phyloP scores from a whole-genome alignment of 2,329 filamentous ascomycete genomes.

The Talaromyces marneffei region DNA sequence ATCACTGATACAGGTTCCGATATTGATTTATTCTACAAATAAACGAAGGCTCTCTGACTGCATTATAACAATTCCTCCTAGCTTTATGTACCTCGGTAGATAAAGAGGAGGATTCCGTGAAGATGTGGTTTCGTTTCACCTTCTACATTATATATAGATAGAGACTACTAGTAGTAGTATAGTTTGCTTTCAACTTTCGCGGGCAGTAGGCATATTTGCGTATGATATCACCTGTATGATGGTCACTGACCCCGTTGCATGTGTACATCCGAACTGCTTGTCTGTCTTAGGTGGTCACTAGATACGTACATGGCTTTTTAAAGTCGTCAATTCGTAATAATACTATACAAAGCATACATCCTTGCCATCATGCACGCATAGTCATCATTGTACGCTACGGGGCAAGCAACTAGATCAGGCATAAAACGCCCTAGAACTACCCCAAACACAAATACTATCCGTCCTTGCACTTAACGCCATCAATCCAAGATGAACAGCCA shows the following conservation, averaged over 20 bases:
- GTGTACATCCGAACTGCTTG: too few species aligned
- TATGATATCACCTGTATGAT: too few species aligned
- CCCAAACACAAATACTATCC: conserved; percentile 30
- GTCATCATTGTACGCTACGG: too few species aligned
- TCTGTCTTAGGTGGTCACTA: too few species aligned
- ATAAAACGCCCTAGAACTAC: not conserved
- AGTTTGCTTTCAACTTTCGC: too few species aligned
- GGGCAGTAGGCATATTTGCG: too few species aligned
- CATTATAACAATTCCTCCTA: conserved; percentile 4
- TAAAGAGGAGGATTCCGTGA: not conserved
- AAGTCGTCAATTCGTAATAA: not conserved
- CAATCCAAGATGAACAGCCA: conserved; percentile 44
- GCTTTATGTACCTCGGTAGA: not conserved
- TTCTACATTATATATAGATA: conserved; percentile 17
- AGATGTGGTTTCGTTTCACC: conserved; percentile 23
- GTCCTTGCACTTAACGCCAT: conserved; percentile 38
- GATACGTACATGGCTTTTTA: not conserved
- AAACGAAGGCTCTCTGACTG: conserved; percentile 19
- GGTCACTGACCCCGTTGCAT: too few species aligned
- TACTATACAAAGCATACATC: not conserved
- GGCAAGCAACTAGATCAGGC: too few species aligned
- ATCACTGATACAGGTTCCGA: conserved; percentile 15
- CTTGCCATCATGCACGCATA: too few species aligned
- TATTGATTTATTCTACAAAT: not conserved
- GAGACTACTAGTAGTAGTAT: too few species aligned